Percentiles rank a stretch among this genome's conserved stretches.
phyloP scores from a whole-genome alignment of 2,329 filamentous ascomycete genomes.

The Fusarium pseudoanthophilum region DNA sequence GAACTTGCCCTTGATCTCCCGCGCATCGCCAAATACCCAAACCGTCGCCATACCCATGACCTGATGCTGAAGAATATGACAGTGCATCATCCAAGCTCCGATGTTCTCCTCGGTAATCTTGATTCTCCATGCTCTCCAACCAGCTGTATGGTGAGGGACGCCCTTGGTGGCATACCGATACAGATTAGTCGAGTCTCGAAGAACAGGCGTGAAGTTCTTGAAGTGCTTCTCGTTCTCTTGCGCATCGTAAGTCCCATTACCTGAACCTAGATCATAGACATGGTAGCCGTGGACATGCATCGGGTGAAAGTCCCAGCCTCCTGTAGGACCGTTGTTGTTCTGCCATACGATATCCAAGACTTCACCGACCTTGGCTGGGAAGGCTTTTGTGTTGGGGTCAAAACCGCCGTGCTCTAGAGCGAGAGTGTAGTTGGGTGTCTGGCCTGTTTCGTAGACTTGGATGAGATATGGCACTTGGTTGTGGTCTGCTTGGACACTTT shows the following conservation, averaged over 20 bases:
- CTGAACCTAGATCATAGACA: constrained; percentile 14
- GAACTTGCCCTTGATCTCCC: constrained; percentile 29
- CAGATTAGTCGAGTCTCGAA: constrained; percentile 52
- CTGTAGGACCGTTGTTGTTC: constrained; percentile 51
- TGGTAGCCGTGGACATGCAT: constrained; percentile 34
- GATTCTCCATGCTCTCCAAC: constrained; percentile 72
- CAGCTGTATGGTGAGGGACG: constrained; percentile 53
- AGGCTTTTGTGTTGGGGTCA: constrained; percentile 62
- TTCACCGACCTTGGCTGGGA: constrained; percentile 65
- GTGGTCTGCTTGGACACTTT: constrained; percentile 17
- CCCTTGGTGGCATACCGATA: constrained; percentile 62
- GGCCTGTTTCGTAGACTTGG: constrained; percentile 25
- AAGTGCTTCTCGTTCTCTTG: constrained; percentile 14
- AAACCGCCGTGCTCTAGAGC: constrained; percentile 63
- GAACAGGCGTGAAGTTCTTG: constrained; percentile 24
- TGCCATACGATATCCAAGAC: constrained; percentile 64
- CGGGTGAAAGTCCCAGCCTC: constrained; percentile 40
- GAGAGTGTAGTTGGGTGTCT: constrained; percentile 59
- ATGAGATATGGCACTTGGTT: constrained; percentile 35
- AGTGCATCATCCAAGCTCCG: constrained; percentile 72
- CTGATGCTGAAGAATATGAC: constrained; percentile 68
- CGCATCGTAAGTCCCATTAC: constrained; percentile 27
- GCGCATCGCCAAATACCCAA: constrained; percentile 43
- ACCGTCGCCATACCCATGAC: constrained; percentile 59
- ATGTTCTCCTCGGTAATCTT: constrained; percentile 55